These are phyloP conservation scores for Massarina eburnea DNA, from an alignment of 2,329 filamentous ascomycete species.

Conservation along the genomic window DNA sequence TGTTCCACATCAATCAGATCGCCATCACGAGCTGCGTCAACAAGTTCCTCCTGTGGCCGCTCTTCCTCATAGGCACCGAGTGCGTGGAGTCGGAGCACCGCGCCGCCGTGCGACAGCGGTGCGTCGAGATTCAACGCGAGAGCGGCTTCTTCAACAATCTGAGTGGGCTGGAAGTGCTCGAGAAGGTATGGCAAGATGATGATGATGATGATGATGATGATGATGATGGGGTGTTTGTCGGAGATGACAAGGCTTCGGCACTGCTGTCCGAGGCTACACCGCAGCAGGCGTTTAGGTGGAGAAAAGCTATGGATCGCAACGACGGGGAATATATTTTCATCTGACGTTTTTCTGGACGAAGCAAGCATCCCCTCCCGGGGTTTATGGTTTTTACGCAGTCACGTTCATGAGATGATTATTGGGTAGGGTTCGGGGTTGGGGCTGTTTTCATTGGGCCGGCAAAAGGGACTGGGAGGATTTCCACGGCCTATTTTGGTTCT, in stretches of 20 bases:
- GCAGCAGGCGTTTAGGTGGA: constrained; percentile 49
- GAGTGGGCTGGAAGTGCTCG: constrained; percentile 79
- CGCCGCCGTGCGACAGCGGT: constrained; percentile 75
- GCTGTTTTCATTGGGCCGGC: background rate
- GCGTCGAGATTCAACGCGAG: constrained; percentile 81
- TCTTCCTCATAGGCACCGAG: constrained; percentile 88
- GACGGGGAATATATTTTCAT: constrained; percentile 57
- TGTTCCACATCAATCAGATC: constrained; percentile 81
- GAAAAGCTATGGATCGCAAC: constrained; percentile 53
- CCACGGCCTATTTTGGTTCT: too few relatives aligned
- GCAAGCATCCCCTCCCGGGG: background rate
- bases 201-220: constrained; percentile 18
- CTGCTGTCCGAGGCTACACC: constrained; percentile 19
- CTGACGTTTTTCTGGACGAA: constrained; percentile 25
- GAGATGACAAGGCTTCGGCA: constrained; percentile 19
- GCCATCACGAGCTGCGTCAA: constrained; percentile 71
- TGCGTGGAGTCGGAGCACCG: constrained; percentile 81
- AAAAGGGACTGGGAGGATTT: too few relatives aligned
- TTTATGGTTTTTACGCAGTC: background rate
- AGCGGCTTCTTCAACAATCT: constrained; percentile 95
- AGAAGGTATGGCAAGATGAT: constrained; percentile 75
- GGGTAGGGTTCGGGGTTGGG: background rate
- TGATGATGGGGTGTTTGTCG: constrained; percentile 2
- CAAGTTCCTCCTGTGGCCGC: constrained; percentile 90
- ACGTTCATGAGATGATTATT: background rate